Evolutionary conservation across 2,329 filamentous ascomycete species (phyloP), one percentile per base, ranked within the genome.

Genomic region (Annulohypoxylon truncatum): DNA sequence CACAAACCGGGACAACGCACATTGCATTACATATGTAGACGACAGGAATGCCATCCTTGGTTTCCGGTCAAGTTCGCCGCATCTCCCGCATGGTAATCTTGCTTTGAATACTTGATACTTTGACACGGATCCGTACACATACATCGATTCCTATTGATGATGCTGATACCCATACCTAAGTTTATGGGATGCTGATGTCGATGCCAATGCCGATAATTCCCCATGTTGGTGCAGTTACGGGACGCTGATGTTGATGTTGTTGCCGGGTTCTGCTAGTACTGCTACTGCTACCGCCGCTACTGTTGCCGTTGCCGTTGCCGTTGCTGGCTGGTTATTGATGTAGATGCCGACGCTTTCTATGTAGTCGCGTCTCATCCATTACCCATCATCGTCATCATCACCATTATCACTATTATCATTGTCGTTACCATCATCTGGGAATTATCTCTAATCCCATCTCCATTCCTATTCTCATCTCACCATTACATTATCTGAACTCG

Each of bases 1-100:
- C 67, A 69, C 67, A 67, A 66, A 61, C 61, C 61, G 67, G 66
- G 67, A 67, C 67, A 69, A 69, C 67, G 50, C 67, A 69, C 67
- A 67, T 67, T 67, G 67, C 67, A 68, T 68, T 68, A 68, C 65
- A 67, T 63, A 63, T 67, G 55, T 67, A 67, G 64, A 65, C 61
- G 24, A 67, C 31, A 63, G 53, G 67, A 63, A 69, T 65, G 57
- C 61, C 64, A 66, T 67, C 60, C 50, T 69, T 40, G 61, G 57
- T 62, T 66, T 65, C 61, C 67, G 67, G 67, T 67, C 46, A 63
- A 69, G 64, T 55, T 67, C 64, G 67, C 64, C 61, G 67, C 67
- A 69, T 69, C 61, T 69, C 57, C 53, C 60, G 56, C 61, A 53
- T 62, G 66, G 64, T 55, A 64, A 61, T 29, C 40, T 53, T 53